These are phyloP conservation scores for Linnemannia elongata DNA, from an alignment of 192 early-diverging fungal species.

Conservation along the genomic window DNA sequence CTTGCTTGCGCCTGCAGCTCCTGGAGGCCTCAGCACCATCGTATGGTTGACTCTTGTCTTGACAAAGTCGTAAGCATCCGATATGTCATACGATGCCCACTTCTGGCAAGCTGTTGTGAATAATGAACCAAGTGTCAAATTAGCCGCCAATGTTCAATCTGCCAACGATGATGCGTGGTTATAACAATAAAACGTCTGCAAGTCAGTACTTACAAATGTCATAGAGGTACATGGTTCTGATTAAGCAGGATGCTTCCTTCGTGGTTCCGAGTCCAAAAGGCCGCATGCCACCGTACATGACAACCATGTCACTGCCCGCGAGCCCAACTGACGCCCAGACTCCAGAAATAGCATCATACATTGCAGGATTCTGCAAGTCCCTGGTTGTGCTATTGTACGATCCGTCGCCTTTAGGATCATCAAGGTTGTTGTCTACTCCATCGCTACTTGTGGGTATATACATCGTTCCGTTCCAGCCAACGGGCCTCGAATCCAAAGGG, in stretches of 20 bases:
- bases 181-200: background rate
- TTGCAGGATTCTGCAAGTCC: conserved; percentile 21
- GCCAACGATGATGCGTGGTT: no score
- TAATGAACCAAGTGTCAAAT: background rate
- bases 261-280: conserved; percentile 36
- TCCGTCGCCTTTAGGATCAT: background rate
- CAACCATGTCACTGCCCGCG: conserved; percentile 40
- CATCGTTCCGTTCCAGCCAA: background rate
- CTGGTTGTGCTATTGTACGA: background rate
- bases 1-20: conserved; percentile 40
- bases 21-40: conserved; percentile 48
- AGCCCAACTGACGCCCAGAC: conserved; percentile 41
- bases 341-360: conserved; percentile 44
- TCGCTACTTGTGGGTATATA: background rate
- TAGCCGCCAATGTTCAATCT: background rate
- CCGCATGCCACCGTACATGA: conserved; percentile 52
- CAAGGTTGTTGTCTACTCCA: background rate
- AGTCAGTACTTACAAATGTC: conserved; percentile 46
- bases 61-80: background rate
- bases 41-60: conserved; percentile 44
- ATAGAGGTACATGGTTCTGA: conserved; percentile 27
- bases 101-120: conserved; percentile 33
- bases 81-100: conserved; percentile 21
- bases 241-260: conserved; percentile 22
- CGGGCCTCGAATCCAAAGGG: conserved; percentile 15